phyloP scores from a whole-genome alignment of 352 stramenopile genomes.

The Globisporangium middletonii region DNA sequence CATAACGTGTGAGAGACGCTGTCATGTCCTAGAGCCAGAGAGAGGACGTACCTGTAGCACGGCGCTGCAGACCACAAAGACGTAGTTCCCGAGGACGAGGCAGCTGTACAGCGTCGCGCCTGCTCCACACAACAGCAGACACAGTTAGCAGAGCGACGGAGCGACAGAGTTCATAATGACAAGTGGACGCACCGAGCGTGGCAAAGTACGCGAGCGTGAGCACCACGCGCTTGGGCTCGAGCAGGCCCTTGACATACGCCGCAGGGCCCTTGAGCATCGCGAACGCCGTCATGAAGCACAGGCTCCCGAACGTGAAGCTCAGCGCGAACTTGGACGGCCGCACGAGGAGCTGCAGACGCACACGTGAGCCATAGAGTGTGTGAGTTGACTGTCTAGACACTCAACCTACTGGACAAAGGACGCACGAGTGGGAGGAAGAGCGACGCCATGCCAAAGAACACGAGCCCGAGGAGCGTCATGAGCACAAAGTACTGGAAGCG shows the following conservation, averaged over 20 bases:
- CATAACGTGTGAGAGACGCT: not conserved
- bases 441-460: constrained; percentile 83
- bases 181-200: constrained; percentile 44
- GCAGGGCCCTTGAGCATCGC: constrained; percentile 71
- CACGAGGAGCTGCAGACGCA: constrained; percentile 50
- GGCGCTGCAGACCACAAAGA: constrained; percentile 78
- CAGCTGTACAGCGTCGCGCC: constrained; percentile 76
- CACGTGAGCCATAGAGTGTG: not conserved
- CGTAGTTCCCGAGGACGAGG: constrained; percentile 76
- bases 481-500: constrained; percentile 82
- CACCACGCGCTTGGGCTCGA: constrained; percentile 58
- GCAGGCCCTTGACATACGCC: constrained; percentile 42
- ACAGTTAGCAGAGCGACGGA: not conserved
- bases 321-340: constrained; percentile 79
- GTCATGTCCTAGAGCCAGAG: not conserved
- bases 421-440: constrained; percentile 65
- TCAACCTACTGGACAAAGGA: not conserved
- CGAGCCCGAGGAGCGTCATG: constrained; percentile 52
- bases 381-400: not conserved
- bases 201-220: constrained; percentile 66
- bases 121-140: constrained; percentile 4
- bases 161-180: too few species aligned
- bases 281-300: constrained; percentile 68
- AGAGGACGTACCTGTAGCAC: constrained; percentile 32
- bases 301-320: constrained; percentile 76